Conservation (phyloP, 345 rosid species). For the Gossypium raimondii region DNA sequence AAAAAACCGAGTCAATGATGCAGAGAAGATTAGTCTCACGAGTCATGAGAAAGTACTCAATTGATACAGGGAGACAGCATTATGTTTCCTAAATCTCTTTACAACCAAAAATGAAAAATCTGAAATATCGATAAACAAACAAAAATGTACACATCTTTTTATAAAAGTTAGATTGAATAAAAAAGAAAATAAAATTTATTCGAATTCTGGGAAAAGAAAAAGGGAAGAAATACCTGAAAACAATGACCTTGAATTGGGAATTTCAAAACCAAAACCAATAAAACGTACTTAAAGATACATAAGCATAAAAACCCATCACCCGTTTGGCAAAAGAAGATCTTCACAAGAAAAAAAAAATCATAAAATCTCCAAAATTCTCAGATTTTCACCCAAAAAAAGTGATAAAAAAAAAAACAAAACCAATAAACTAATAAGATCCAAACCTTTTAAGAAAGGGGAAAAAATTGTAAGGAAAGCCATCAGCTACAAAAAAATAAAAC, state of each 20-base stretch:
- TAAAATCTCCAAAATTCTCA: slow-evolving; percentile 16
- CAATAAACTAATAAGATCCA: slow-evolving; percentile 7
- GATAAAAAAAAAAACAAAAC: not conserved
- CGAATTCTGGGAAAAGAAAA: slow-evolving; percentile 11
- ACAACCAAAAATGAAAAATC: not conserved
- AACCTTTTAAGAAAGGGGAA: not conserved
- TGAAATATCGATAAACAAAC: not conserved
- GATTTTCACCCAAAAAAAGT: not conserved
- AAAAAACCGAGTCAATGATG: slow-evolving; percentile 31
- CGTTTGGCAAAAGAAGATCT: not conserved
- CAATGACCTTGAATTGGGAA: slow-evolving; percentile 19
- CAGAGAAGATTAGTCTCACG: slow-evolving; percentile 37
- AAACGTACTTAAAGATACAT: not conserved
- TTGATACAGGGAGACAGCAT: slow-evolving; percentile 23
- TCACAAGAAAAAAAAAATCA: not conserved
- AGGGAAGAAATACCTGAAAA: not conserved
- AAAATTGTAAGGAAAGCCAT: not conserved
- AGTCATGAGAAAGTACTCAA: slow-evolving; percentile 21
- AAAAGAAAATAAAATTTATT: not conserved
- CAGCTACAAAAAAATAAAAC: not conserved
- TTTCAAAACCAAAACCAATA: slow-evolving; percentile 3
- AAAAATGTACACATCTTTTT: slow-evolving; percentile 3
- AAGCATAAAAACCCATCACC: slow-evolving; percentile 12
- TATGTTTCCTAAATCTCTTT: slow-evolving; percentile 6
- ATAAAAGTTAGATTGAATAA: not conserved